Evolutionary conservation across 2,329 filamentous ascomycete genomes (phyloP).

Genomic region (Endoconidiophora polonica): DNA sequence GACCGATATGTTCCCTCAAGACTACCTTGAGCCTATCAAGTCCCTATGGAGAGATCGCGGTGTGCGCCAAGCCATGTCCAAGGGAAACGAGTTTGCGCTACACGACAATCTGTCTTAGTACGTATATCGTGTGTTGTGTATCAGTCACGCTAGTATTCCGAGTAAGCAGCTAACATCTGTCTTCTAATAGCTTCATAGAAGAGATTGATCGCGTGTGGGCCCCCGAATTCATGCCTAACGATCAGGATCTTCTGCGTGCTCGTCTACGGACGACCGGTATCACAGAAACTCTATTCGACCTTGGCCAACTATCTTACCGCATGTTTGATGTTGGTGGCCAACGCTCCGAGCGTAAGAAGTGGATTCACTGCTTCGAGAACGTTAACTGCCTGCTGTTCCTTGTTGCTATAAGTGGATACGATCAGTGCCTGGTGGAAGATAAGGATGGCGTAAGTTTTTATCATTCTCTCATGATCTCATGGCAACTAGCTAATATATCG

Average conservation of each 20-base stretch:
- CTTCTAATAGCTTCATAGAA: slow-evolving; percentile 54
- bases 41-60: slow-evolving; percentile 69
- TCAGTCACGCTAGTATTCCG: not conserved
- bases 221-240: slow-evolving; percentile 68
- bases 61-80: slow-evolving; percentile 72
- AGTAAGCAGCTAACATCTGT: not conserved
- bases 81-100: slow-evolving; percentile 90
- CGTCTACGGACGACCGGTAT: slow-evolving; percentile 87
- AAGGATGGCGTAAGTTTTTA: slow-evolving; percentile 65
- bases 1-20: slow-evolving; percentile 61
- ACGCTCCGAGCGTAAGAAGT: slow-evolving; percentile 87
- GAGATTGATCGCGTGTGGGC: slow-evolving; percentile 61
- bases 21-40: slow-evolving; percentile 69
- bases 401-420: slow-evolving; percentile 89
- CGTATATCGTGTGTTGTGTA: slow-evolving; percentile 21
- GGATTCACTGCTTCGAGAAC: slow-evolving; percentile 93
- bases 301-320: slow-evolving; percentile 81
- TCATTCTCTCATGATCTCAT: no score
- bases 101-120: slow-evolving; percentile 94
- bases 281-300: slow-evolving; percentile 84
- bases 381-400: slow-evolving; percentile 86
- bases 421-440: slow-evolving; percentile 90
- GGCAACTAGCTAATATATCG: slow-evolving; percentile 14
- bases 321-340: slow-evolving; percentile 96
- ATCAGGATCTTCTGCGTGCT: slow-evolving; percentile 87